Evolutionary conservation across 352 stramenopile genomes (phyloP).

Genomic region (Elongisporangium prolatum): DNA sequence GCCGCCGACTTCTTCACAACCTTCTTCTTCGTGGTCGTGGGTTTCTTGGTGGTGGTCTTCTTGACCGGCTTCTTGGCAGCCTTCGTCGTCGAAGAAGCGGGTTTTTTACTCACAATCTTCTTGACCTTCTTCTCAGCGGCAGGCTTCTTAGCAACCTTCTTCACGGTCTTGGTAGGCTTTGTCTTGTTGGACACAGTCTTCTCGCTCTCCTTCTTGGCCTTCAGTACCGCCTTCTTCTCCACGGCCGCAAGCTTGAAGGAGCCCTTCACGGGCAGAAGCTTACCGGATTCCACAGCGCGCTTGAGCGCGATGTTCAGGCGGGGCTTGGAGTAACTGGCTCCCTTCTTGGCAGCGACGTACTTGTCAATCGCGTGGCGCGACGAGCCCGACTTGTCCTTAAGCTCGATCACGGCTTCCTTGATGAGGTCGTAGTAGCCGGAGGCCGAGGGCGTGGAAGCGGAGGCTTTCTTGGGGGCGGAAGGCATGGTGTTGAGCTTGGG

Average conservation of each 20-base stretch:
- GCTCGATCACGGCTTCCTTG: conserved; percentile 87
- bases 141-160: conserved; percentile 35
- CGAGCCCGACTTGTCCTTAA: conserved; percentile 91
- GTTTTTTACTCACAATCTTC: conserved; percentile 28
- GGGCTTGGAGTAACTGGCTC: conserved; percentile 68
- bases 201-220: conserved; percentile 33
- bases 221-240: conserved; percentile 81
- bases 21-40: conserved; percentile 58
- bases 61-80: conserved; percentile 15
- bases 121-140: conserved; percentile 28
- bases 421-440: conserved; percentile 90
- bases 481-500: conserved; percentile 27
- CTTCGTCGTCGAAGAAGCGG: conserved; percentile 21
- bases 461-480: conserved; percentile 54
- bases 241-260: conserved; percentile 93
- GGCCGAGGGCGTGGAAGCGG: conserved; percentile 29
- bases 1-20: conserved; percentile 58
- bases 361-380: conserved; percentile 94
- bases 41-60: conserved; percentile 50
- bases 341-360: conserved; percentile 88
- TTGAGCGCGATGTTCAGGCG: conserved; percentile 89
- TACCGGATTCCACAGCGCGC: conserved; percentile 82
- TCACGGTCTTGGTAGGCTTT: conserved; percentile 6
- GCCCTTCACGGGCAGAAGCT: conserved; percentile 90
- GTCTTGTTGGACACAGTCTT: conserved; percentile 35